Percentiles rank a stretch among this genome's conserved stretches.
Conservation (phyloP, 352 stramenopile genomes). For the Phytophthora podocarpi region DNA sequence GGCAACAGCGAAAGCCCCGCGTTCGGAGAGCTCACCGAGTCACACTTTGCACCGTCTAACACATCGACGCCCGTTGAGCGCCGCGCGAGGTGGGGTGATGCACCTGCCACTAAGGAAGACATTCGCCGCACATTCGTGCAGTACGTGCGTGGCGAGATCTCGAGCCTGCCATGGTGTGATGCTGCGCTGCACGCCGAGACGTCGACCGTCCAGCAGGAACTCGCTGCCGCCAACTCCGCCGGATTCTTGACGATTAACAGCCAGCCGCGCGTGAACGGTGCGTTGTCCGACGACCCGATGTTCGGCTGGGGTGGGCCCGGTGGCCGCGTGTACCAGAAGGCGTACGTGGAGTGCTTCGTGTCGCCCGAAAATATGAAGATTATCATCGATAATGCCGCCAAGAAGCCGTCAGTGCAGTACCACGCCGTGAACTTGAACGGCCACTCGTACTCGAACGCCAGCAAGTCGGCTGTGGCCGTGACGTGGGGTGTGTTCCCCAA, state of each 20-base stretch:
- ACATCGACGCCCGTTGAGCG: conserved; percentile 66
- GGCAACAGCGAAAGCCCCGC: conserved; percentile 94
- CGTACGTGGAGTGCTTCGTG: conserved; percentile 99
- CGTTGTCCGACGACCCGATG: conserved; percentile 87
- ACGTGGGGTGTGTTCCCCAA: conserved; percentile 99
- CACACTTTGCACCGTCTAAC: conserved; percentile 91
- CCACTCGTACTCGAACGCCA: conserved; percentile 91
- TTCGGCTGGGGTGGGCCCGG: conserved; percentile 97
- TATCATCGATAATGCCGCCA: conserved; percentile 86
- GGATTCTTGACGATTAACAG: conserved; percentile 98
- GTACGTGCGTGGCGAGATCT: conserved; percentile 96
- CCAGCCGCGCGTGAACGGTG: conserved; percentile 92
- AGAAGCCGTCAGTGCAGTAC: conserved; percentile 89
- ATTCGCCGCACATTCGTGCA: conserved; percentile 96
- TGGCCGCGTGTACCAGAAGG: conserved; percentile 98
- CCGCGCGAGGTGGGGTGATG: conserved; percentile 95
- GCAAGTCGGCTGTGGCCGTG: conserved; percentile 93
- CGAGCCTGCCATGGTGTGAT: conserved; percentile 97
- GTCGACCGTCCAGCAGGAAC: conserved; percentile 81
- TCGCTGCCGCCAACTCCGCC: conserved; percentile 73
- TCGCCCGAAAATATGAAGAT: conserved; percentile 93
- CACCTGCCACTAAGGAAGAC: conserved; percentile 88
- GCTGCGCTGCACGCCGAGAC: conserved; percentile 95
- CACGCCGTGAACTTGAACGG: conserved; percentile 90
- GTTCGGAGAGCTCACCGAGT: conserved; percentile 96